Conservation (phyloP, 257 asterid genomes). For the Striga asiatica region DNA sequence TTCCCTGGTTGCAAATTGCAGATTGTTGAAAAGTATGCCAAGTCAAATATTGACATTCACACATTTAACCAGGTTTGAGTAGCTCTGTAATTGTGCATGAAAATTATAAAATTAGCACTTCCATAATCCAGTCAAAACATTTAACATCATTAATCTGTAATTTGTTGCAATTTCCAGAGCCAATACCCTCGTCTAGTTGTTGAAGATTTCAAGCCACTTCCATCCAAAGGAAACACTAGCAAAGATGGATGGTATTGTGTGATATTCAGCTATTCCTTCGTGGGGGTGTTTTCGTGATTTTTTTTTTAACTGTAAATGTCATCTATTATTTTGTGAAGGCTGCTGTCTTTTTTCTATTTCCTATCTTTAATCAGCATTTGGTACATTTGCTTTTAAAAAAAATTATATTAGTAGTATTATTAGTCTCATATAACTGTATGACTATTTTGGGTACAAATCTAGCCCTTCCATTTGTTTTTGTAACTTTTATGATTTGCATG, state of each 20-base stretch:
- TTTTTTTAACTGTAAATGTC: not conserved
- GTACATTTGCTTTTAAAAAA: not conserved
- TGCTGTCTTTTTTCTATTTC: not conserved
- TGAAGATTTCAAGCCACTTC: constrained; percentile 80
- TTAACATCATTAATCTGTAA: constrained; percentile 4
- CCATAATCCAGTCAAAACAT: not conserved
- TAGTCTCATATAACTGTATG: constrained; percentile 1
- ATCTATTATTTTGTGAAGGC: not conserved
- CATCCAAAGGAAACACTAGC: constrained; percentile 70
- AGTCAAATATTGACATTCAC: constrained; percentile 72
- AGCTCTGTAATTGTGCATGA: constrained; percentile 1
- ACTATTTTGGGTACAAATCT: not conserved
- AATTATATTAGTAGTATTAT: not conserved
- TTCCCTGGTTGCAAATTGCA: constrained; percentile 22
- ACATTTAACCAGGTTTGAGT: constrained; percentile 82
- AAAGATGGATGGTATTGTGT: constrained; percentile 83
- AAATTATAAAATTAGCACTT: not conserved
- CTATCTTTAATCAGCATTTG: not conserved
- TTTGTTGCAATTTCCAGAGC: constrained; percentile 45
- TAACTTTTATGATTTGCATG: not conserved
- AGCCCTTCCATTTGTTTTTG: not conserved
- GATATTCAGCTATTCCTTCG: not conserved
- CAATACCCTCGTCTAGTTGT: constrained; percentile 95
- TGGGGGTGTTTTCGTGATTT: constrained; percentile 3
- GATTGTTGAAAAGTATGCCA: constrained; percentile 81